These are phyloP conservation scores for Purpureocillium lavendulum DNA, from an alignment of 2,329 filamentous ascomycete species.

Conservation along the genomic window DNA sequence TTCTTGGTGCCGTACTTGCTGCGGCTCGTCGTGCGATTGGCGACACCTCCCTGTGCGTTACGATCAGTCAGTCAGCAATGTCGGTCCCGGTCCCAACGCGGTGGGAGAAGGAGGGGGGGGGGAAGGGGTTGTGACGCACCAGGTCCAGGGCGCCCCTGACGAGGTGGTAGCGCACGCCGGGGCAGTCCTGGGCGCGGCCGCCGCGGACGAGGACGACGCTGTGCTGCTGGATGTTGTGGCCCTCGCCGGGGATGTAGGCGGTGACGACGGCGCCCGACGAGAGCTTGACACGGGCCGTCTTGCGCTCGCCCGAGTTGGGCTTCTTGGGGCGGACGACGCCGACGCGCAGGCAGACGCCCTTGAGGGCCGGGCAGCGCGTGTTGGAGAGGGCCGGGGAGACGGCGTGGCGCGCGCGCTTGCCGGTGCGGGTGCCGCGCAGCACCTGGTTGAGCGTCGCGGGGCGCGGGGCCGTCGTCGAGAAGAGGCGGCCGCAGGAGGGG, in stretches of 20 bases:
- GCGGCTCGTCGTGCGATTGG: conserved; percentile 70
- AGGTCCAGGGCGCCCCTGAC: conserved; percentile 88
- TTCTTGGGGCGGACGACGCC: conserved; percentile 95
- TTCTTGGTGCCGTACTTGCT: conserved; percentile 99
- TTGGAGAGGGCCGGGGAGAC: conserved; percentile 75
- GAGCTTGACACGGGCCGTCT: conserved; percentile 85
- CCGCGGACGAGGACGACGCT: conserved; percentile 94
- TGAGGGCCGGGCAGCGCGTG: conserved; percentile 68
- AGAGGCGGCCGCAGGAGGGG: conserved; percentile 26
- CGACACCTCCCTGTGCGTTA: conserved; percentile 69
- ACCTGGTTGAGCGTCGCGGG: conserved; percentile 67
- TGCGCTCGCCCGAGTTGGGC: conserved; percentile 94
- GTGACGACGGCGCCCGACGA: conserved; percentile 82
- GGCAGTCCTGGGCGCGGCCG: conserved; percentile 91
- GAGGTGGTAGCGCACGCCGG: conserved; percentile 92
- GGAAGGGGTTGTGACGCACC: conserved; percentile 45
- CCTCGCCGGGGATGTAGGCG: conserved; percentile 93
- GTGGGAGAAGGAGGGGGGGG: too few species aligned
- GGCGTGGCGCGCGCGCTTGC: conserved; percentile 74
- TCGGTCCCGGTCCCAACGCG: too few species aligned
- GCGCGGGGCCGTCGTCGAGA: conserved; percentile 48
- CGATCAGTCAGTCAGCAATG: conserved; percentile 11
- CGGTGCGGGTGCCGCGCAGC: conserved; percentile 65
- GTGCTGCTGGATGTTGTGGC: conserved; percentile 98
- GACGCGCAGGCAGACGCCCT: conserved; percentile 93